A percentile compares a stretch with the other conserved stretches of the same genome.
Conservation (phyloP, 2,329 filamentous ascomycete species). For the Pseudogymnoascus sp. region DNA sequence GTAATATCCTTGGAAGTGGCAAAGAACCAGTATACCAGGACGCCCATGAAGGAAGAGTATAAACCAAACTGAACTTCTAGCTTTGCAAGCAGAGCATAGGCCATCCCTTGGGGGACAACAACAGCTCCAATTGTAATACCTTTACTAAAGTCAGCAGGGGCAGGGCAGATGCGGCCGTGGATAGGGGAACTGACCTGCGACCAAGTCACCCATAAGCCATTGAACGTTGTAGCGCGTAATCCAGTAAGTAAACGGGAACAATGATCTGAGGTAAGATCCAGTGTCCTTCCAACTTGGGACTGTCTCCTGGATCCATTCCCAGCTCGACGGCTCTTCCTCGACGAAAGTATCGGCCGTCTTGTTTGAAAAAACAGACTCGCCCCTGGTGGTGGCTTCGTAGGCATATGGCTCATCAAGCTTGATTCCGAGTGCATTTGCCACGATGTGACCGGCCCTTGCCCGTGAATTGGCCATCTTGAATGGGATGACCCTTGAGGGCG, state of each 20-base stretch:
- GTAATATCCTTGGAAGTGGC: slow-evolving; percentile 98
- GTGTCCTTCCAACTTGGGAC: slow-evolving; percentile 50
- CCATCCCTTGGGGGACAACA: slow-evolving; percentile 95
- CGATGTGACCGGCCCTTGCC: slow-evolving; percentile 55
- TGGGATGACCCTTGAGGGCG: background rate
- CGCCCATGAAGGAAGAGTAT: slow-evolving; percentile 94
- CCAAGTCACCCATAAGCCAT: slow-evolving; percentile 82
- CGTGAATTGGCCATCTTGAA: slow-evolving; percentile 19
- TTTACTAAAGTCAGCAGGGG: slow-evolving; percentile 22
- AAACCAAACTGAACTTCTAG: slow-evolving; percentile 77
- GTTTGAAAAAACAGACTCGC: slow-evolving; percentile 70
- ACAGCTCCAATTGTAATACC: slow-evolving; percentile 63
- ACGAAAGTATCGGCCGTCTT: slow-evolving; percentile 69
- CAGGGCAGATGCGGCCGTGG: background rate
- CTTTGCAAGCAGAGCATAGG: slow-evolving; percentile 76
- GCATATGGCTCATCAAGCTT: slow-evolving; percentile 58
- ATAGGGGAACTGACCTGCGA: slow-evolving; percentile 57
- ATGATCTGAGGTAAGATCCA: slow-evolving; percentile 51
- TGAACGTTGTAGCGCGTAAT: slow-evolving; percentile 78
- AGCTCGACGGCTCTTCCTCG: slow-evolving; percentile 67
- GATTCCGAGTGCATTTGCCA: slow-evolving; percentile 77
- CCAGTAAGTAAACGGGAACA: slow-evolving; percentile 90
- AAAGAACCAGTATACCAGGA: slow-evolving; percentile 93
- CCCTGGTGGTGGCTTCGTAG: slow-evolving; percentile 53
- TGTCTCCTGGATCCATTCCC: slow-evolving; percentile 61